These are phyloP conservation scores for Prunus armeniaca DNA, from an alignment of 306 rosid genomes.

Conservation along the genomic window DNA sequence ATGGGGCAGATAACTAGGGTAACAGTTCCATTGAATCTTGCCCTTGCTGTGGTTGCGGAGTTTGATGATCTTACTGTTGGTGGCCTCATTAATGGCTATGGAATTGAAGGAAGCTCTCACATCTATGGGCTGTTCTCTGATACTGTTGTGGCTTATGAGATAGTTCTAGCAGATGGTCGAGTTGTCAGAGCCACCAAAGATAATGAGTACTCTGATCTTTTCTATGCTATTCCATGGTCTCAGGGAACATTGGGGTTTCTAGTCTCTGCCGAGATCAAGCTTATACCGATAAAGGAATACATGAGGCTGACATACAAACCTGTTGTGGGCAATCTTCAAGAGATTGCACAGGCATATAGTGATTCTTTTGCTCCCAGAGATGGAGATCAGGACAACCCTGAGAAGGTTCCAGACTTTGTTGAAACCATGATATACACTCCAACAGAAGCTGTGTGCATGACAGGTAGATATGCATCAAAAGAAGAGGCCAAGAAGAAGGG, in stretches of 20 bases:
- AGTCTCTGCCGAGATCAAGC: slow-evolving; percentile 92
- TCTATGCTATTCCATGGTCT: slow-evolving; percentile 87
- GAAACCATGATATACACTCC: slow-evolving; percentile 82
- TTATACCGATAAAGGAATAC: slow-evolving; percentile 82
- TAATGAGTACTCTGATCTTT: slow-evolving; percentile 87
- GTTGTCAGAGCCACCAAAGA: slow-evolving; percentile 91
- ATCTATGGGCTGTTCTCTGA: slow-evolving; percentile 85
- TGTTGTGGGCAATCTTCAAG: slow-evolving; percentile 71
- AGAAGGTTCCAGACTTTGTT: slow-evolving; percentile 90
- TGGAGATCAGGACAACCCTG: slow-evolving; percentile 81
- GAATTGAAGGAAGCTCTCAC: slow-evolving; percentile 98
- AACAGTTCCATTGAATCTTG: slow-evolving; percentile 81
- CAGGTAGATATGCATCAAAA: slow-evolving; percentile 79
- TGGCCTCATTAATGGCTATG: slow-evolving; percentile 96
- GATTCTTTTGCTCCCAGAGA: slow-evolving; percentile 93
- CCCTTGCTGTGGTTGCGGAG: slow-evolving; percentile 96
- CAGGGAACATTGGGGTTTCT: slow-evolving; percentile 97
- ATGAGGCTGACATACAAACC: slow-evolving; percentile 85
- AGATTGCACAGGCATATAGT: slow-evolving; percentile 66
- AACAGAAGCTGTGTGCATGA: slow-evolving; percentile 81
- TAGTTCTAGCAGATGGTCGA: slow-evolving; percentile 86
- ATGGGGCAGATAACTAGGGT: slow-evolving; percentile 93
- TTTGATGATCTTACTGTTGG: slow-evolving; percentile 98
- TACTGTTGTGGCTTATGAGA: slow-evolving; percentile 86
- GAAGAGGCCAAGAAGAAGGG: slow-evolving; percentile 96